These are phyloP conservation scores for Saccharomyces pastorianus DNA, from an alignment of 1,139 yeast species.

Conservation along the genomic window DNA sequence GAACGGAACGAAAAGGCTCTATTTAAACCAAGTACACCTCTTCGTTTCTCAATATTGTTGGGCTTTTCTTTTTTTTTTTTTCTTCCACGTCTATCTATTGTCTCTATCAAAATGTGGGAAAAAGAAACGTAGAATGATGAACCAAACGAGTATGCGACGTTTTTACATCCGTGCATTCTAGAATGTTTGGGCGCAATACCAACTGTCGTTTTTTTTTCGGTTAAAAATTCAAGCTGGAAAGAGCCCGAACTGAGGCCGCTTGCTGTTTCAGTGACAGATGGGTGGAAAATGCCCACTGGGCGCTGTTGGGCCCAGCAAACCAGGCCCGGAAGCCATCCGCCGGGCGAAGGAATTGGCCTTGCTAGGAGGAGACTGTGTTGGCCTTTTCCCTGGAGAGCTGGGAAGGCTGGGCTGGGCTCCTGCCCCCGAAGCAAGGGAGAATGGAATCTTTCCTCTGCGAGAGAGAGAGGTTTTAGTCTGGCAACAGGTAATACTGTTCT, in stretches of 20 bases:
- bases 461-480: neutral
- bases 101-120: neutral
- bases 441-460: neutral
- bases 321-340: no score
- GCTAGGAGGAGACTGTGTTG: neutral
- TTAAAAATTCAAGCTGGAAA: no score
- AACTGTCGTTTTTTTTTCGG: neutral
- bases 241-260: no score
- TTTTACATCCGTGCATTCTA: neutral
- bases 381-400: neutral
- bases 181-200: neutral
- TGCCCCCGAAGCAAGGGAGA: neutral
- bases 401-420: neutral
- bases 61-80: neutral
- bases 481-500: neutral
- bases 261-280: no score
- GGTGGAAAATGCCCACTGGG: no score
- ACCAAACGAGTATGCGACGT: neutral
- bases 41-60: conserved; percentile 1
- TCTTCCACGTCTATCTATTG: neutral
- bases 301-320: no score
- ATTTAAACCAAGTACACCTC: neutral
- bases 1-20: neutral
- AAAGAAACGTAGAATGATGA: neutral
- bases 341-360: neutral